phyloP scores from a whole-genome alignment of 345 rosid species.

The Syzygium aromaticum region DNA sequence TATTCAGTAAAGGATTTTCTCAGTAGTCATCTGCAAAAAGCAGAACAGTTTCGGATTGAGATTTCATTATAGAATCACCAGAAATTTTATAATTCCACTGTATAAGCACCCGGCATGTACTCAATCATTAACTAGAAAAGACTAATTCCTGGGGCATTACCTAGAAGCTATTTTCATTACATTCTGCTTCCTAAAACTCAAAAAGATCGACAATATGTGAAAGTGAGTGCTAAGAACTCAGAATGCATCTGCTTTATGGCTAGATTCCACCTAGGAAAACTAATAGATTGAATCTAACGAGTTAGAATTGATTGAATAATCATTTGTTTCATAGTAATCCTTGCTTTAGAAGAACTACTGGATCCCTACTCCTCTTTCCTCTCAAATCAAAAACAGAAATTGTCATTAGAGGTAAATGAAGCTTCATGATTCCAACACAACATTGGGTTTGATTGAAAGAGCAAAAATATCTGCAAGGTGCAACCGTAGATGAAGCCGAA shows the following conservation, averaged over 20 bases:
- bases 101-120: not conserved
- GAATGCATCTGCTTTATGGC: not conserved
- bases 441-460: not conserved
- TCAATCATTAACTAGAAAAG: not conserved
- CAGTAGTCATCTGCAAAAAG: not conserved
- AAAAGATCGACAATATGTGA: not conserved
- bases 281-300: not conserved
- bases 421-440: not conserved
- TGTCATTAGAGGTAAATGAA: not conserved
- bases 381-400: not conserved
- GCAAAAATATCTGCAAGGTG: not conserved
- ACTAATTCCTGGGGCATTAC: not conserved
- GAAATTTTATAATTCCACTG: not conserved
- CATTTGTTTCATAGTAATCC: not conserved
- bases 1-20: not conserved
- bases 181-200: not conserved
- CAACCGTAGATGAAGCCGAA: not conserved
- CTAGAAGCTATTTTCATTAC: not conserved
- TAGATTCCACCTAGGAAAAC: not conserved
- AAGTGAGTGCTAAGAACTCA: not conserved
- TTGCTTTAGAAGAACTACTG: not conserved
- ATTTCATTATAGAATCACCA: not conserved
- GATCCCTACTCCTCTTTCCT: not conserved
- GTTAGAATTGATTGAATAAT: not conserved
- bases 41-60: not conserved